These are phyloP conservation scores for Boeremia lycopersici DNA, from an alignment of 2,329 filamentous ascomycete species.

Conservation along the genomic window DNA sequence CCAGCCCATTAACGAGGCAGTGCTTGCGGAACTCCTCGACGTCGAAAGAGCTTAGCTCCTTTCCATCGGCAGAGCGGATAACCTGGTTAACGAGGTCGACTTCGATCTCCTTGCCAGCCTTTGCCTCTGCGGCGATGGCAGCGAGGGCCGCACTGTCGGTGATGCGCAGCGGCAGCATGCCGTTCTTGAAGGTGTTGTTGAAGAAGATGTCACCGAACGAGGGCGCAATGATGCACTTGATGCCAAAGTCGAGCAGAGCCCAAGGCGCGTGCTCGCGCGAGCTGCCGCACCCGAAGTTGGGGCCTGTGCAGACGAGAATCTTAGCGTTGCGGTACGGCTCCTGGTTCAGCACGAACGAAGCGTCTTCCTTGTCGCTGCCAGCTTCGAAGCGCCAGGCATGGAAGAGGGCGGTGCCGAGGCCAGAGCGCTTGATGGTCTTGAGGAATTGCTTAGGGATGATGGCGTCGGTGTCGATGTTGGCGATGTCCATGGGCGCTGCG, in stretches of 20 bases:
- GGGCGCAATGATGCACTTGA: constrained; percentile 89
- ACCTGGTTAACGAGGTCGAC: constrained; percentile 85
- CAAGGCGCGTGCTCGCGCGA: constrained; percentile 95
- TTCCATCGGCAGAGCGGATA: constrained; percentile 77
- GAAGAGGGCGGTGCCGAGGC: constrained; percentile 87
- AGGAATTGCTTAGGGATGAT: constrained; percentile 99
- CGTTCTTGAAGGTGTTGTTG: constrained; percentile 99
- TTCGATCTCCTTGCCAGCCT: constrained; percentile 81
- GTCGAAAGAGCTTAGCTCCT: constrained; percentile 77
- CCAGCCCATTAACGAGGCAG: constrained; percentile 89
- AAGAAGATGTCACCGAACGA: constrained; percentile 94
- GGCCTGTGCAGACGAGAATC: constrained; percentile 88
- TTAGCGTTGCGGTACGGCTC: constrained; percentile 83
- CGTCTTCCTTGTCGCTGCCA: constrained; percentile 72
- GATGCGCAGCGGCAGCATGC: constrained; percentile 89
- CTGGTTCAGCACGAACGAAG: constrained; percentile 87
- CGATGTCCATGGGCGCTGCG: constrained; percentile 82
- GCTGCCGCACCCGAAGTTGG: constrained; percentile 94
- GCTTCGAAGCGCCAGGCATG: constrained; percentile 75
- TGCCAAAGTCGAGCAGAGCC: constrained; percentile 95
- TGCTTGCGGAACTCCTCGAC: constrained; percentile 95
- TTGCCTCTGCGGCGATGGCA: constrained; percentile 76
- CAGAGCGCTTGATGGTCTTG: constrained; percentile 98
- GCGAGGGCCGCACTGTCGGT: constrained; percentile 69
- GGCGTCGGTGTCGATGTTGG: constrained; percentile 97